A percentile compares a stretch with the other conserved stretches of the same genome.
Conservation (phyloP, 495 filamentous ascomycete species). For the Xeromyces bisporus region DNA sequence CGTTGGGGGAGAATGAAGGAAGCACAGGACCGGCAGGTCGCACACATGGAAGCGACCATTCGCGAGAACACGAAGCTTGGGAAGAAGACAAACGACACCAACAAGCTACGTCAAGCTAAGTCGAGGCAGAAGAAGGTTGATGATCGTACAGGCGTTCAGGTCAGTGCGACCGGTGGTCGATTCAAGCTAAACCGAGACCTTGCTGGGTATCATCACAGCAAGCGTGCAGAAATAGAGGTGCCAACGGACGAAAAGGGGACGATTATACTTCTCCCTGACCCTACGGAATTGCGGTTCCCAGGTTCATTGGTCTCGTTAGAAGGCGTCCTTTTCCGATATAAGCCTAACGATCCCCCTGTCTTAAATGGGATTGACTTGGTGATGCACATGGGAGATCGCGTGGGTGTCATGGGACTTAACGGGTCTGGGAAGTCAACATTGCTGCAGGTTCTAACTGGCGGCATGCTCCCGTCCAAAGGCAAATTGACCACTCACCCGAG, state of each 20-base stretch:
- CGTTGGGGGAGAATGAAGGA: slow-evolving; percentile 60
- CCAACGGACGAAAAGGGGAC: slow-evolving; percentile 45
- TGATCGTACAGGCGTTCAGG: slow-evolving; percentile 57
- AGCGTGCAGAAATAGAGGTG: slow-evolving; percentile 50
- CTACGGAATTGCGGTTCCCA: slow-evolving; percentile 54
- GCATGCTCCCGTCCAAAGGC: slow-evolving; percentile 28
- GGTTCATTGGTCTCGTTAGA: slow-evolving; percentile 55
- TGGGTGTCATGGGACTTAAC: slow-evolving; percentile 59
- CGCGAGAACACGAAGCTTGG: slow-evolving; percentile 49
- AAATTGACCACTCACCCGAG: slow-evolving; percentile 45
- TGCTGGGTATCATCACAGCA: slow-evolving; percentile 36
- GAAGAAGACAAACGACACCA: slow-evolving; percentile 57
- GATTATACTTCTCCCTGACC: slow-evolving; percentile 37
- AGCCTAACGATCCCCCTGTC: slow-evolving; percentile 15
- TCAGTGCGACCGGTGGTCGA: slow-evolving; percentile 46
- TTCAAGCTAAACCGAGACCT: slow-evolving; percentile 70
- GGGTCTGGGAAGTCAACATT: slow-evolving; percentile 61
- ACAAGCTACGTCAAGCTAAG: slow-evolving; percentile 62
- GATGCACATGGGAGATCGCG: slow-evolving; percentile 49
- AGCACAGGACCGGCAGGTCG: slow-evolving; percentile 56
- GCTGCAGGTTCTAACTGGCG: slow-evolving; percentile 36
- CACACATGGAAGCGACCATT: slow-evolving; percentile 62
- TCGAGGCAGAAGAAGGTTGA: slow-evolving; percentile 68
- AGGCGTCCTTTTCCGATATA: slow-evolving; percentile 43
- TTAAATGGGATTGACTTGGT: slow-evolving; percentile 45